phyloP scores from a whole-genome alignment of 768 basidiomycete species.

The Phallus indusiatus region DNA sequence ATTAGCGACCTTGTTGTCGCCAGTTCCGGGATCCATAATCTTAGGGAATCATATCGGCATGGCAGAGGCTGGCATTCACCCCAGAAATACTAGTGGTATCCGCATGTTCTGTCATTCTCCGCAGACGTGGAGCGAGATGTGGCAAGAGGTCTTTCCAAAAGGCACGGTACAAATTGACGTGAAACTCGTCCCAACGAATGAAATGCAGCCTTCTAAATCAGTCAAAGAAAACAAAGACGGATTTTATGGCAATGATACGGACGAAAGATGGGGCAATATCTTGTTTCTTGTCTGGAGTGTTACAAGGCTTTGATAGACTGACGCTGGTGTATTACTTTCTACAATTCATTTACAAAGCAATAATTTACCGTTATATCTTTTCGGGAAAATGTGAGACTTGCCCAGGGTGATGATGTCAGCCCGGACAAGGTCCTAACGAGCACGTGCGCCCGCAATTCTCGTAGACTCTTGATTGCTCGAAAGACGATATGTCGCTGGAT shows the following conservation, averaged over 20 bases:
- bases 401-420: too few relatives aligned
- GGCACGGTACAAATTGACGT: slow-evolving; percentile 26
- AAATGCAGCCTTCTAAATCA: neutral
- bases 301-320: neutral
- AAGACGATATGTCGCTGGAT: neutral
- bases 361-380: too few relatives aligned
- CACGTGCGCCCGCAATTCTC: neutral
- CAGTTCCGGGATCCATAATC: slow-evolving; percentile 5
- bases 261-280: neutral
- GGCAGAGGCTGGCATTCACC: slow-evolving; percentile 4
- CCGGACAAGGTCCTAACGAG: too few relatives aligned
- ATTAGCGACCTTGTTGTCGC: neutral
- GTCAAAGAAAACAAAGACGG: neutral
- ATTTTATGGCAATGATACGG: neutral
- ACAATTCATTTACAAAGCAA: too few relatives aligned
- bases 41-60: slow-evolving; percentile 11
- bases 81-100: neutral
- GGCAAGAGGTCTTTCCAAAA: slow-evolving; percentile 29
- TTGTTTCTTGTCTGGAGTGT: neutral
- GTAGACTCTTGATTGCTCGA: neutral
- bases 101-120: slow-evolving; percentile 26
- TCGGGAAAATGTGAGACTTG: too few relatives aligned
- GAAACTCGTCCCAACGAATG: slow-evolving; percentile 11
- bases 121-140: slow-evolving; percentile 27
- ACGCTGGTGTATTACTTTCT: too few relatives aligned